Evolutionary conservation across 108 stramenopile species (phyloP).

Genomic region (Cylindrotheca closterium): DNA sequence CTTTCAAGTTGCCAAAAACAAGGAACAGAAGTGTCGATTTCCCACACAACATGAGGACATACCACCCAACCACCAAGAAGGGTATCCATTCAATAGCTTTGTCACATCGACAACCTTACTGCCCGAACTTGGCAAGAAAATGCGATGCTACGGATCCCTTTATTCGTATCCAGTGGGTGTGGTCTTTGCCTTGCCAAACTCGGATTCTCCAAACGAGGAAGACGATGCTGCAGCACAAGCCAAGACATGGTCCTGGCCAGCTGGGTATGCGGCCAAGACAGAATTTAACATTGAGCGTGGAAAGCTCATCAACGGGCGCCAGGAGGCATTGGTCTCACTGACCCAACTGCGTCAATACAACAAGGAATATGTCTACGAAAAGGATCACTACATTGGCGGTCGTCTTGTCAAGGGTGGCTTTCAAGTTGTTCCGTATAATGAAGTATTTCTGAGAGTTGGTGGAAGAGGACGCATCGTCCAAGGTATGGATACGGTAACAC

Average conservation of each 20-base stretch:
- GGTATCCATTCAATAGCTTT: conserved; percentile 79
- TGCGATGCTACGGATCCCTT: conserved; percentile 80
- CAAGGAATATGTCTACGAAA: conserved; percentile 45
- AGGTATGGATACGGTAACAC: conserved; percentile 48
- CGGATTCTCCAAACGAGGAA: conserved; percentile 41
- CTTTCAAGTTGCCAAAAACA: conserved; percentile 32
- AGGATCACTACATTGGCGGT: conserved; percentile 53
- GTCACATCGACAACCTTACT: conserved; percentile 76
- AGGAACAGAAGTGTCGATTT: conserved; percentile 12
- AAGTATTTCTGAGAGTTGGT: conserved; percentile 78
- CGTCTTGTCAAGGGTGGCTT: conserved; percentile 74
- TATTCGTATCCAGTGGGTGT: conserved; percentile 70
- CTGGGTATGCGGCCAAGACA: conserved; percentile 63
- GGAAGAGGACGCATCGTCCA: conserved; percentile 67
- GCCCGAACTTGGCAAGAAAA: conserved; percentile 71
- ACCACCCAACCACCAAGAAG: conserved; percentile 18
- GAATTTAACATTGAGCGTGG: conserved; percentile 70
- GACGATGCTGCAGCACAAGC: conserved; percentile 58
- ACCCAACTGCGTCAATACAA: conserved; percentile 42
- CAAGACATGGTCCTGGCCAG: conserved; percentile 61
- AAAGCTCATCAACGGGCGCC: conserved; percentile 62
- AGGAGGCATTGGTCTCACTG: conserved; percentile 55
- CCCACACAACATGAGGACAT: conserved; percentile 30
- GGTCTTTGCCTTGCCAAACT: conserved; percentile 75
- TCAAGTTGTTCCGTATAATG: conserved; percentile 84